phyloP scores from a whole-genome alignment of 768 basidiomycete species.

The Tylopilus felleus region DNA sequence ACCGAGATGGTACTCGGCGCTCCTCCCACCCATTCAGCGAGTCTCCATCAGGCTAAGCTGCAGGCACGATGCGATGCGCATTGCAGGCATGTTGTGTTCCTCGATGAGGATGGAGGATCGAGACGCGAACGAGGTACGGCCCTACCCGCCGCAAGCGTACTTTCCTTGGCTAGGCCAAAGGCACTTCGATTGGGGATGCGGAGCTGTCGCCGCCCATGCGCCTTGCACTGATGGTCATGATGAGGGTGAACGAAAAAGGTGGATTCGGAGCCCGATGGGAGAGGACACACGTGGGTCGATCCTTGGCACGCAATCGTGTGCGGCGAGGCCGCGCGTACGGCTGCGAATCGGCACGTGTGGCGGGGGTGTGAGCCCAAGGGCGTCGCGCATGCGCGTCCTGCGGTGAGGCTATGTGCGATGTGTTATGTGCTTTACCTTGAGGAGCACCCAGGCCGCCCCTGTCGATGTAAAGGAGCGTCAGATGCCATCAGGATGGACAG shows the following conservation, averaged over 20 bases:
- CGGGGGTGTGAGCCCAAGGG: no score
- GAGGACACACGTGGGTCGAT: no score
- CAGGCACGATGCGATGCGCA: neutral
- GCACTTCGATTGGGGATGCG: no score
- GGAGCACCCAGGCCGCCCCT: neutral
- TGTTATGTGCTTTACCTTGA: neutral
- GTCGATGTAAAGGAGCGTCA: neutral
- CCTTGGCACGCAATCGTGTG: neutral
- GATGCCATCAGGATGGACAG: neutral
- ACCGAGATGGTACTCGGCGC: conserved; percentile 2
- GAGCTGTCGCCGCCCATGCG: no score
- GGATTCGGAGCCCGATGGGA: no score
- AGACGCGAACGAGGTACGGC: neutral
- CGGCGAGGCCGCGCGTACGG: neutral
- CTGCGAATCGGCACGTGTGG: neutral
- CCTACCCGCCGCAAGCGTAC: neutral
- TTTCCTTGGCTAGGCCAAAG: no score
- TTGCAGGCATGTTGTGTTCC: neutral
- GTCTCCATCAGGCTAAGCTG: neutral
- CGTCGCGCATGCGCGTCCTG: no score
- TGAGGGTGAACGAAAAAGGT: no score
- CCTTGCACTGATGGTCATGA: no score
- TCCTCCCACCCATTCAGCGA: no score
- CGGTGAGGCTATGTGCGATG: no score
- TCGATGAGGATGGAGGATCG: neutral